Evolutionary conservation across 805 yeast genomes (phyloP).

Genomic region (Candida maris): DNA sequence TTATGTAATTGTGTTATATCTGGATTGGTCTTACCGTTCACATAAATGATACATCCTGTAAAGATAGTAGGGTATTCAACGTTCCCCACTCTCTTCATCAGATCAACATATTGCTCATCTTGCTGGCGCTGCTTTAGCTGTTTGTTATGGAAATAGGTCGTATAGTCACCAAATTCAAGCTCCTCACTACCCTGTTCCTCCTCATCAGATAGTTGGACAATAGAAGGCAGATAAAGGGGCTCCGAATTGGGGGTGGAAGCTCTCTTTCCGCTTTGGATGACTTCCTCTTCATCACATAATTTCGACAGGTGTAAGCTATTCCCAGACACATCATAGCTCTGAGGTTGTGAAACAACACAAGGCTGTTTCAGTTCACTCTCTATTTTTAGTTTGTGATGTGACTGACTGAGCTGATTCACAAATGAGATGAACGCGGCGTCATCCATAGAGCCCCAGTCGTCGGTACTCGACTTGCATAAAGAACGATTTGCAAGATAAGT

Average conservation of each 20-base stretch:
- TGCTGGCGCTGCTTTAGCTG: constrained; percentile 56
- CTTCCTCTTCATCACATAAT: constrained; percentile 6
- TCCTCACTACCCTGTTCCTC: constrained; percentile 32
- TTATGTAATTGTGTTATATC: constrained; percentile 70
- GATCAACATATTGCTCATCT: constrained; percentile 46
- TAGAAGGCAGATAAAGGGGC: neutral
- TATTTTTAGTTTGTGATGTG: constrained; percentile 6
- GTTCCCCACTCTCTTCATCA: constrained; percentile 41
- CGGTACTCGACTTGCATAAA: constrained; percentile 2
- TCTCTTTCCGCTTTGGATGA: neutral
- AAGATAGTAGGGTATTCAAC: constrained; percentile 45
- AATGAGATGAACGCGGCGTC: constrained; percentile 37
- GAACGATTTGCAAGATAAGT: neutral
- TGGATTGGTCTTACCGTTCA: constrained; percentile 89
- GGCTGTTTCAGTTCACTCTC: constrained; percentile 7
- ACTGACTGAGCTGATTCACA: constrained; percentile 34
- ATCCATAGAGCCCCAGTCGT: constrained; percentile 35
- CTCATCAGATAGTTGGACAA: constrained; percentile 1
- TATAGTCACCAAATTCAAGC: constrained; percentile 62
- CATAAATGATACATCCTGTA: constrained; percentile 60
- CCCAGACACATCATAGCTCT: neutral
- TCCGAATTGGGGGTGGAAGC: neutral
- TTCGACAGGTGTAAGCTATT: constrained; percentile 4
- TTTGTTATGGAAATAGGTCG: constrained; percentile 61
- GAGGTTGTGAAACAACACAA: constrained; percentile 9